Evolutionary conservation across 2,329 filamentous ascomycete genomes (phyloP).

Genomic region (Calonectria multiphialidica): DNA sequence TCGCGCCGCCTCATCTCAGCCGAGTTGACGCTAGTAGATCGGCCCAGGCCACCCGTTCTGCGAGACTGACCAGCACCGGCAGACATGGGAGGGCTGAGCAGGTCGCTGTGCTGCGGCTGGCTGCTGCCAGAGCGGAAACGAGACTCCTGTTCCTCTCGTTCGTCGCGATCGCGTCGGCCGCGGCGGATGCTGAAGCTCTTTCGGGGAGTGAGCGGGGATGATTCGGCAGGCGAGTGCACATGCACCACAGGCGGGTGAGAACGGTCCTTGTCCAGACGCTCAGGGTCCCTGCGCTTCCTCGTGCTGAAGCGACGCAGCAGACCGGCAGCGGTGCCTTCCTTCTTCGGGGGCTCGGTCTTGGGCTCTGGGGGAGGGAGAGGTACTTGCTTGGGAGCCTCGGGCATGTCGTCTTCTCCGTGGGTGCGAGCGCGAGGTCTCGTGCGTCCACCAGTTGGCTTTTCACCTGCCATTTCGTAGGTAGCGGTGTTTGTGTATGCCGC

Average conservation of each 20-base stretch:
- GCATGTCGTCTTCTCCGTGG: constrained; percentile 92
- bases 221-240: constrained; percentile 81
- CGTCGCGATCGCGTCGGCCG: constrained; percentile 66
- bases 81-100: constrained; percentile 79
- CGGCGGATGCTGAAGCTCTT: constrained; percentile 90
- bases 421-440: constrained; percentile 89
- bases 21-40: constrained; percentile 93
- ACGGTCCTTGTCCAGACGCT: constrained; percentile 71
- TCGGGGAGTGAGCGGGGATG: constrained; percentile 70
- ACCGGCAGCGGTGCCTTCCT: constrained; percentile 88
- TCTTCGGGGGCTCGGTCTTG: constrained; percentile 75
- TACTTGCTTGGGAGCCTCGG: constrained; percentile 63
- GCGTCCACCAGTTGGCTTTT: constrained; percentile 86
- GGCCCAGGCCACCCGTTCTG: constrained; percentile 76
- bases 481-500: constrained; percentile 90
- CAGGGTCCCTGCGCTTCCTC: constrained; percentile 77
- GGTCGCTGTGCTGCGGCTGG: constrained; percentile 81
- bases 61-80: constrained; percentile 68
- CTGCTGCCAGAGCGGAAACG: constrained; percentile 68
- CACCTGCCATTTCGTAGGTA: constrained; percentile 88
- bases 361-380: constrained; percentile 60
- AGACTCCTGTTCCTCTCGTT: constrained; percentile 62
- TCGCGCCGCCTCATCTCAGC: constrained; percentile 80
- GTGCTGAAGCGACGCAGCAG: constrained; percentile 93
- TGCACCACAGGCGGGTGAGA: constrained; percentile 81